Base-by-base conservation (phyloP, 805 yeast species). In the Cyberlindnera maclurae region DNA sequence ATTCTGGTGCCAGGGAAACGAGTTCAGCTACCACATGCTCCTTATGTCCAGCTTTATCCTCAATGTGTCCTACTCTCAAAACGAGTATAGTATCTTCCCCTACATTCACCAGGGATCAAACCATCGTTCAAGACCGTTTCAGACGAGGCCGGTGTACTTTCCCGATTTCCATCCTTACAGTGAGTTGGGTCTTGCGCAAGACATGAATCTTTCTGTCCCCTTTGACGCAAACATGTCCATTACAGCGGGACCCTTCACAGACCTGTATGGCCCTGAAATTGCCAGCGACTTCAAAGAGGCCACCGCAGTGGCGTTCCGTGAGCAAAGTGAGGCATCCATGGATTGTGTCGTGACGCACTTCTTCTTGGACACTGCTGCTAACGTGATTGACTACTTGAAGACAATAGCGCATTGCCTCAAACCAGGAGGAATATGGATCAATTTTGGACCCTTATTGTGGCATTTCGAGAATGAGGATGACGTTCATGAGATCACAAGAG, bases 371-470 rank as follows among this genome's bases (percentile, higher is more conserved):
- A 79, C 85, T 0, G 74, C 84, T 0, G 54, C 71, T 4, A 77
- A 79, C 51, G 56, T 78, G 18, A 65, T 79, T 11, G 83, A 79
- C 34, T 79, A 78, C 46, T 30, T 79, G 30, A 63, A 62, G 36
- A 59, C 79, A 0, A 65, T 79, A 2, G 55, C 59, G 29, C 64
- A 73, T 47, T 64, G 72, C 17, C 48, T 79, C 41, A 62, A 64
- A 26, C 51, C 55, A 0, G 60, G 57, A 5, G 85, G 82, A 0
- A 39, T 58, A 13, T 79, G 85, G 85, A 59, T 78, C 20, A 79
- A 79, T 50, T 73, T 77, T 51, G 88, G 88, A 0, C 87, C 86
- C 0, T 58, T 79, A 32, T 58, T 77, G 37, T 79, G 88, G 88
- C 90, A 82, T 57, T 77, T 70, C 51, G 88, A 80, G 47, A 72